phyloP scores from a whole-genome alignment of 805 yeast genomes.

The Groenewaldozyma tartarivorans region DNA sequence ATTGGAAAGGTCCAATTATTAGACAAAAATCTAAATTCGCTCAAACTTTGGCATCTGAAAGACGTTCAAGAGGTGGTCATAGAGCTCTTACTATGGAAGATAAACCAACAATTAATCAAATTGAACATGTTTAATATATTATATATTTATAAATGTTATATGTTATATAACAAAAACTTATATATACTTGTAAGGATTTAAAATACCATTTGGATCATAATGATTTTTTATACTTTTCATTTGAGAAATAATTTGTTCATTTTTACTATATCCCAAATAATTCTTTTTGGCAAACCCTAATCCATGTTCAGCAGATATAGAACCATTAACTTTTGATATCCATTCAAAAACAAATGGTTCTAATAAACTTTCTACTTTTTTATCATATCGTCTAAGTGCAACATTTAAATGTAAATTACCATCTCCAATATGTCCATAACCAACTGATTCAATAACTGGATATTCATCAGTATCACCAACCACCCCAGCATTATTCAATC shows the following conservation, averaged over 20 bases:
- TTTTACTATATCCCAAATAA: conserved; percentile 78
- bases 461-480: conserved; percentile 50
- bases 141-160: no score
- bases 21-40: conserved; percentile 31
- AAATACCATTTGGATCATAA: conserved; percentile 83
- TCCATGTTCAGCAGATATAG: conserved; percentile 96
- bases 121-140: neutral
- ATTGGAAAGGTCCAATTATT: conserved; percentile 33
- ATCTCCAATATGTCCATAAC: conserved; percentile 98
- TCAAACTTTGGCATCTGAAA: conserved; percentile 11
- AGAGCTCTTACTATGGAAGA: neutral
- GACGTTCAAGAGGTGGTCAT: neutral
- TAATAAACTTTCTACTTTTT: conserved; percentile 65
- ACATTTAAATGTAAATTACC: conserved; percentile 94
- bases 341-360: conserved; percentile 96
- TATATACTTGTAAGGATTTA: conserved; percentile 91
- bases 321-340: conserved; percentile 56
- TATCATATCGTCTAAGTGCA: conserved; percentile 73
- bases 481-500: conserved; percentile 46
- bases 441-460: conserved; percentile 85
- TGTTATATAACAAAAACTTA: conserved; percentile 21
- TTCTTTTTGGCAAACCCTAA: conserved; percentile 94
- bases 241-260: conserved; percentile 55
- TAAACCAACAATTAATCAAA: neutral
- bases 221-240: conserved; percentile 72